These are phyloP conservation scores for Pseudoturritis turrita DNA, from an alignment of 345 rosid species.

Conservation along the genomic window DNA sequence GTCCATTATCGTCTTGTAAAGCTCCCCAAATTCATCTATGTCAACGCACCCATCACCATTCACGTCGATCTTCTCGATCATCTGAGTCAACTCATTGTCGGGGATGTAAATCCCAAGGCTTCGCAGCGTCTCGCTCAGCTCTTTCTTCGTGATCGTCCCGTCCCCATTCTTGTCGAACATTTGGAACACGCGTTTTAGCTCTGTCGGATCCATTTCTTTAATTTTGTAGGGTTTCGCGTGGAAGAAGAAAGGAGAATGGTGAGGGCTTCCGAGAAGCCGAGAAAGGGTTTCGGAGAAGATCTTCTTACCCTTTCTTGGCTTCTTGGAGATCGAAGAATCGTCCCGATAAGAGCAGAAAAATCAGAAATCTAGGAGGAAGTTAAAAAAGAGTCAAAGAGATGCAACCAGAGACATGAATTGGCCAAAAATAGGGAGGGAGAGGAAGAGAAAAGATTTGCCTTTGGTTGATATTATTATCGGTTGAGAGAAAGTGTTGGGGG, in stretches of 20 bases:
- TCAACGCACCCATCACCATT: conserved; percentile 58
- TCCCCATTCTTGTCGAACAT: conserved; percentile 83
- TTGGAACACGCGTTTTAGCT: conserved; percentile 65
- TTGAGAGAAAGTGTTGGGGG: background rate
- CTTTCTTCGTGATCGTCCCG: conserved; percentile 60
- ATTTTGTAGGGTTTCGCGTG: background rate
- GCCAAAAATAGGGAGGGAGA: background rate
- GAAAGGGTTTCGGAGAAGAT: background rate
- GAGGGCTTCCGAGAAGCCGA: conserved; percentile 9
- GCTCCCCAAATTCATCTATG: conserved; percentile 61
- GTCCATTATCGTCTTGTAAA: conserved; percentile 54
- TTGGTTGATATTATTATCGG: conserved; percentile 5
- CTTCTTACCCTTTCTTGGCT: conserved; percentile 2
- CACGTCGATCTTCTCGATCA: conserved; percentile 50
- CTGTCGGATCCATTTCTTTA: conserved; percentile 42
- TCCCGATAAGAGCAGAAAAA: background rate
- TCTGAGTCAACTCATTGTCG: conserved; percentile 47
- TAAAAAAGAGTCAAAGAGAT: background rate
- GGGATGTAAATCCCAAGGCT: conserved; percentile 69
- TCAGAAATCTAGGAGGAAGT: background rate
- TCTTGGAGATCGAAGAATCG: conserved; percentile 1
- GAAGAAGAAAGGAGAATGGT: background rate
- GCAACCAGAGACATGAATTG: background rate
- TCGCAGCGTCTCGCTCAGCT: conserved; percentile 57
- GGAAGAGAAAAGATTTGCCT: conserved; percentile 4